phyloP scores from a whole-genome alignment of 2,329 filamentous ascomycete genomes.

The Pseudocercospora eumusae region DNA sequence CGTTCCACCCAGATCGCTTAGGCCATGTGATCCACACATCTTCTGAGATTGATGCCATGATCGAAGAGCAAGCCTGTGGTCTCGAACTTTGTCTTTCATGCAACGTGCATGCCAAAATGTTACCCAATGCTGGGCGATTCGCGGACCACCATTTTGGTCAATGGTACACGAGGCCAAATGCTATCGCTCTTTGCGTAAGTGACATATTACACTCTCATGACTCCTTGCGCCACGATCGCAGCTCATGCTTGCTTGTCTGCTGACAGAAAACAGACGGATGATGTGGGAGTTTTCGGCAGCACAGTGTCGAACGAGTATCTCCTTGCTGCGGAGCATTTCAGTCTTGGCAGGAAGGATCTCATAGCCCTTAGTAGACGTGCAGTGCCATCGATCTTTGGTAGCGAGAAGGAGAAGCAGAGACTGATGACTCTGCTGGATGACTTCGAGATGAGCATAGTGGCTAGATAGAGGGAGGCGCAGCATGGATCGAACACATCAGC shows the following conservation, averaged over 20 bases:
- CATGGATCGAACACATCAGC: not conserved
- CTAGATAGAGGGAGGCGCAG: not conserved
- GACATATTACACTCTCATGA: slow-evolving; percentile 7
- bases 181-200: slow-evolving; percentile 70
- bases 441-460: slow-evolving; percentile 7
- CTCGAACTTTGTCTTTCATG: slow-evolving; percentile 78
- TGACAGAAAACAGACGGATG: slow-evolving; percentile 65
- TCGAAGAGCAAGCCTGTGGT: slow-evolving; percentile 58
- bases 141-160: slow-evolving; percentile 74
- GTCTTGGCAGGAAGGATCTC: slow-evolving; percentile 52
- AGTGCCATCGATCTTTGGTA: slow-evolving; percentile 67
- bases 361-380: slow-evolving; percentile 61
- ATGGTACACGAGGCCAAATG: slow-evolving; percentile 62
- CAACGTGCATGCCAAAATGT: slow-evolving; percentile 76
- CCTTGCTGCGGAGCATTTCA: slow-evolving; percentile 71
- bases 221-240: not conserved
- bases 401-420: slow-evolving; percentile 61
- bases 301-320: slow-evolving; percentile 74
- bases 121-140: slow-evolving; percentile 57
- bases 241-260: slow-evolving; percentile 4
- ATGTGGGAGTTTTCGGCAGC: slow-evolving; percentile 79
- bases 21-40: slow-evolving; percentile 79
- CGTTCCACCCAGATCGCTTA: slow-evolving; percentile 66
- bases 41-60: slow-evolving; percentile 59
- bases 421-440: slow-evolving; percentile 40